Evolutionary conservation across 495 filamentous ascomycete genomes (phyloP).

Genomic region (Oidiodendron maius): DNA sequence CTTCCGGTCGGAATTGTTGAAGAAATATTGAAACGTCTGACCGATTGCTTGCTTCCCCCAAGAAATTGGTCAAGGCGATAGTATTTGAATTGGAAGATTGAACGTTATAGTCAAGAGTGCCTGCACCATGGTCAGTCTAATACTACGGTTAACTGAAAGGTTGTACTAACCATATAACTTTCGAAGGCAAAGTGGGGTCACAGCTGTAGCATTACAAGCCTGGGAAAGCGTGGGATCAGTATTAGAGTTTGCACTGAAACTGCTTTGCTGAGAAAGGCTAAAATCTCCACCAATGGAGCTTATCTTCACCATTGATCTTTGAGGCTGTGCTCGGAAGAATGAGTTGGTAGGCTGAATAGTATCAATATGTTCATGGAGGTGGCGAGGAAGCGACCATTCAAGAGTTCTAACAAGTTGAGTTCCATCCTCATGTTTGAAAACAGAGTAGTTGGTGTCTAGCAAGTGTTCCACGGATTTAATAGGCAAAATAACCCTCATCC

Average conservation of each 20-base stretch:
- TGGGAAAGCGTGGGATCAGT: not conserved
- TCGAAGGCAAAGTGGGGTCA: constrained; percentile 44
- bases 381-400: constrained; percentile 46
- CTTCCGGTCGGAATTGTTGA: constrained; percentile 40
- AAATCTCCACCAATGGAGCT: not conserved
- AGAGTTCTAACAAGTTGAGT: constrained; percentile 28
- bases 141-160: not conserved
- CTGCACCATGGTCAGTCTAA: not conserved
- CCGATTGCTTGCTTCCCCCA: constrained; percentile 60
- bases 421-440: constrained; percentile 43
- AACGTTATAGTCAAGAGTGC: constrained; percentile 38
- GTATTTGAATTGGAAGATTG: constrained; percentile 28
- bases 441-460: constrained; percentile 53
- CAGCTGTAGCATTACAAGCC: constrained; percentile 10
- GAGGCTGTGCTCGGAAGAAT: constrained; percentile 38
- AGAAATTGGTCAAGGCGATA: constrained; percentile 64
- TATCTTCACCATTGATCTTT: constrained; percentile 1
- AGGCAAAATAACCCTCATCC: constrained; percentile 45
- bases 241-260: not conserved
- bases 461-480: constrained; percentile 48
- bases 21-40: constrained; percentile 52
- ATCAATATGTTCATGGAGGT: constrained; percentile 53
- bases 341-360: constrained; percentile 63
- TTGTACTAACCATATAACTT: constrained; percentile 37
- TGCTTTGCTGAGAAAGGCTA: not conserved